Evolutionary conservation across 2,329 filamentous ascomycete genomes (phyloP).

Genomic region (Hymenoscyphus salicellus): DNA sequence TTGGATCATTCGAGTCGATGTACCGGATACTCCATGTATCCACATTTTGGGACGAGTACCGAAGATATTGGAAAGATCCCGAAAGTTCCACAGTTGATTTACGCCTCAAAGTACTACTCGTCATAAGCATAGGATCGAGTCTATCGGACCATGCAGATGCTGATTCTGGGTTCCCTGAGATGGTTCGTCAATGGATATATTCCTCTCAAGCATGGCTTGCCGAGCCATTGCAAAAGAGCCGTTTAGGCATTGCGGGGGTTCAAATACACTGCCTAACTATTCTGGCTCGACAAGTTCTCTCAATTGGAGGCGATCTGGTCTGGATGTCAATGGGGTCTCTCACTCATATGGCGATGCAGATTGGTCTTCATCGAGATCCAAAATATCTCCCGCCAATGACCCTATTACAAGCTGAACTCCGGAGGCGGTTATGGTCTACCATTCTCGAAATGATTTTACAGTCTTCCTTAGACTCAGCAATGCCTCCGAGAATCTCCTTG

Average conservation of each 20-base stretch:
- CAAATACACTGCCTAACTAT: slow-evolving; percentile 31
- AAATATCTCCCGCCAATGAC: too few relatives aligned
- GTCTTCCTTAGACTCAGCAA: too few relatives aligned
- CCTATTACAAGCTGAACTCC: slow-evolving; percentile 34
- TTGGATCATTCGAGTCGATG: neutral
- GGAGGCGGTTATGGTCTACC: too few relatives aligned
- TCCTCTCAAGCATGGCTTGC: slow-evolving; percentile 43
- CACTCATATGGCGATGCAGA: slow-evolving; percentile 43
- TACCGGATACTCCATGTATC: neutral
- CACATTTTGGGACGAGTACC: neutral
- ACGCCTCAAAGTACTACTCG: neutral
- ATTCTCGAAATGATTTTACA: too few relatives aligned
- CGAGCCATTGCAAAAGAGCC: slow-evolving; percentile 41
- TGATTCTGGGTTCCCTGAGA: slow-evolving; percentile 30
- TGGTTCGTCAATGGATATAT: slow-evolving; percentile 41
- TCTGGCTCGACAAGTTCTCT: slow-evolving; percentile 43
- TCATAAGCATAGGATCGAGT: neutral
- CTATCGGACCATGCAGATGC: neutral
- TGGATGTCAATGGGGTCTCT: slow-evolving; percentile 45
- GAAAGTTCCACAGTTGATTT: neutral
- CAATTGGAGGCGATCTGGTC: slow-evolving; percentile 41
- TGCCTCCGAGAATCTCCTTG: too few relatives aligned
- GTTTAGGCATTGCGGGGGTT: slow-evolving; percentile 37
- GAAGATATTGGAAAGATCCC: neutral
- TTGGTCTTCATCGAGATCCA: slow-evolving; percentile 42